Percentiles rank a stretch among this genome's conserved stretches.
phyloP scores from a whole-genome alignment of 2,329 filamentous ascomycete genomes.

The Talaromyces sp. region DNA sequence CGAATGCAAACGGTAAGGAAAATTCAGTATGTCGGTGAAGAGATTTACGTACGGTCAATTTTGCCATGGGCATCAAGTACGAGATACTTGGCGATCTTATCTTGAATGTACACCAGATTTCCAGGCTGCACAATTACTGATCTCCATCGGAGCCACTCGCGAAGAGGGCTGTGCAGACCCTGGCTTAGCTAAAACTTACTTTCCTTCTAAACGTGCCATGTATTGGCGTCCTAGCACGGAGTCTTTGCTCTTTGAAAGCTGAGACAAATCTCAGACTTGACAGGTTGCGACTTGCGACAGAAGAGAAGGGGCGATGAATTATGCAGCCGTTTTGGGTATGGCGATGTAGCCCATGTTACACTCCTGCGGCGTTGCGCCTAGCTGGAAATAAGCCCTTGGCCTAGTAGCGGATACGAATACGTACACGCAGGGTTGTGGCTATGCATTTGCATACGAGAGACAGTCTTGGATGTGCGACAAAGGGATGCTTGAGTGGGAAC shows the following conservation, averaged over 20 bases:
- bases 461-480: not conserved
- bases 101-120: not conserved
- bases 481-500: not conserved
- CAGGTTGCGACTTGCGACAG: not conserved
- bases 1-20: not conserved
- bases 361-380: not conserved
- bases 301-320: not conserved
- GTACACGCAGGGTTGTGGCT: slow-evolving; percentile 8
- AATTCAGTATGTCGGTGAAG: not conserved
- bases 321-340: slow-evolving; percentile 2
- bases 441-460: slow-evolving; percentile 1
- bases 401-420: not conserved
- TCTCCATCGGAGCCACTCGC: not conserved
- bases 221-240: not conserved
- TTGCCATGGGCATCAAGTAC: not conserved
- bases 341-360: not conserved
- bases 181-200: not conserved
- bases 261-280: slow-evolving; percentile 5
- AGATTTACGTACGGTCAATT: not conserved
- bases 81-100: slow-evolving; percentile 8
- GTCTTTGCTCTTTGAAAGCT: not conserved
- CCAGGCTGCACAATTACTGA: not conserved
- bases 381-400: not conserved
- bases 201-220: not conserved
- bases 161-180: slow-evolving; percentile 9